Percentiles rank a stretch among this genome's conserved stretches.
Evolutionary conservation across 352 stramenopile species (phyloP).

Genomic region (Pseudoperonospora humuli): DNA sequence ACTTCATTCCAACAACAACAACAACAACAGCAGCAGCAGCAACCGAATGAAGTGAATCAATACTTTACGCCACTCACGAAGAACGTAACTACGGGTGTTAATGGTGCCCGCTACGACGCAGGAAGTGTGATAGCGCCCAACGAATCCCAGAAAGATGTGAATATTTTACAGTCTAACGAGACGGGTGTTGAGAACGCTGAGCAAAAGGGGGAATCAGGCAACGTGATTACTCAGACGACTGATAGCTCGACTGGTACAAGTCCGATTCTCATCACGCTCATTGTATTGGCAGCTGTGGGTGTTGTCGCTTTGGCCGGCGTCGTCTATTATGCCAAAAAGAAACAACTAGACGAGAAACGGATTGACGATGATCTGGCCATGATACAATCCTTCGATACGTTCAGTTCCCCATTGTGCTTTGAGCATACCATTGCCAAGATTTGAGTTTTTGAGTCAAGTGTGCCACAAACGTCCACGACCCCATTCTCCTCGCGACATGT

Average conservation of each 20-base stretch:
- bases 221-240: slow-evolving; percentile 17
- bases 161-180: slow-evolving; percentile 26
- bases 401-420: slow-evolving; percentile 21
- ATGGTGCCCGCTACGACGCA: slow-evolving; percentile 2
- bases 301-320: slow-evolving; percentile 18
- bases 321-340: slow-evolving; percentile 20
- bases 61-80: slow-evolving; percentile 13
- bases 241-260: slow-evolving; percentile 9
- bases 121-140: slow-evolving; percentile 17
- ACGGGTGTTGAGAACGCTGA: slow-evolving; percentile 14
- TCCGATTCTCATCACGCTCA: slow-evolving; percentile 17
- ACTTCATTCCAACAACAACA: slow-evolving; percentile 11
- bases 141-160: slow-evolving; percentile 17
- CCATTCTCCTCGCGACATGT: too few relatives aligned
- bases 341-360: slow-evolving; percentile 23
- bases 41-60: slow-evolving; percentile 10
- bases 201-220: slow-evolving; percentile 3
- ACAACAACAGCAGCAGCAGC: not conserved
- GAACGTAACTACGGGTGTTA: slow-evolving; percentile 2
- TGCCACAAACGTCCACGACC: slow-evolving; percentile 1
- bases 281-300: slow-evolving; percentile 17
- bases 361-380: slow-evolving; percentile 18
- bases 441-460: slow-evolving; percentile 8
- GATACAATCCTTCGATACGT: slow-evolving; percentile 21
- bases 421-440: slow-evolving; percentile 28